Percentiles rank a stretch among this genome's conserved stretches.
Evolutionary conservation across 805 yeast genomes (phyloP).

Genomic region (Candida insectorum): DNA sequence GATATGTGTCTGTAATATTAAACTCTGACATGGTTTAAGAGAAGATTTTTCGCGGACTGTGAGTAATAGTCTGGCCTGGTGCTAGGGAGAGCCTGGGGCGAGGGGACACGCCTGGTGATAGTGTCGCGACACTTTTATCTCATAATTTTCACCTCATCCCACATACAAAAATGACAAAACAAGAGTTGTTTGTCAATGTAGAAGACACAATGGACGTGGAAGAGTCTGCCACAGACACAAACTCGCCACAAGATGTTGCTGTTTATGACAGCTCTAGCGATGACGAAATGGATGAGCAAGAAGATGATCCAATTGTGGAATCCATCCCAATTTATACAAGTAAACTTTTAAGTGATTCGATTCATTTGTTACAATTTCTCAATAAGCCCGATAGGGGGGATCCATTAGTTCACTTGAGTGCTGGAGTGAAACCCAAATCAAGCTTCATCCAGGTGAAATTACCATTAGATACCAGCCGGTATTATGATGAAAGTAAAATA

Average conservation of each 20-base stretch:
- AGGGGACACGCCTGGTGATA: no score
- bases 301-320: constrained; percentile 38
- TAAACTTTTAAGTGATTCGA: constrained; percentile 22
- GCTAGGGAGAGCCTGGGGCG: no score
- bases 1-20: constrained; percentile 79
- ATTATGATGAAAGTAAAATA: constrained; percentile 63
- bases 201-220: constrained; percentile 5
- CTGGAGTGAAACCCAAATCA: constrained; percentile 59
- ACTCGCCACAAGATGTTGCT: not conserved
- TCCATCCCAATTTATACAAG: constrained; percentile 35
- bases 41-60: constrained; percentile 1
- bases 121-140: no score
- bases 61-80: no score
- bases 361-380: constrained; percentile 46
- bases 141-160: no score
- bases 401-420: constrained; percentile 24
- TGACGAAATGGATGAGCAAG: constrained; percentile 8
- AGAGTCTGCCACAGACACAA: not conserved
- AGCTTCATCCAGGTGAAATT: constrained; percentile 70
- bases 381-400: constrained; percentile 47
- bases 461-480: constrained; percentile 66
- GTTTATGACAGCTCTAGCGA: constrained; percentile 4
- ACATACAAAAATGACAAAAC: not conserved
- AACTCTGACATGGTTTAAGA: constrained; percentile 30
- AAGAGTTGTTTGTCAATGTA: not conserved